phyloP scores from a whole-genome alignment of 2,329 filamentous ascomycete species.

The Whalleya microplaca region DNA sequence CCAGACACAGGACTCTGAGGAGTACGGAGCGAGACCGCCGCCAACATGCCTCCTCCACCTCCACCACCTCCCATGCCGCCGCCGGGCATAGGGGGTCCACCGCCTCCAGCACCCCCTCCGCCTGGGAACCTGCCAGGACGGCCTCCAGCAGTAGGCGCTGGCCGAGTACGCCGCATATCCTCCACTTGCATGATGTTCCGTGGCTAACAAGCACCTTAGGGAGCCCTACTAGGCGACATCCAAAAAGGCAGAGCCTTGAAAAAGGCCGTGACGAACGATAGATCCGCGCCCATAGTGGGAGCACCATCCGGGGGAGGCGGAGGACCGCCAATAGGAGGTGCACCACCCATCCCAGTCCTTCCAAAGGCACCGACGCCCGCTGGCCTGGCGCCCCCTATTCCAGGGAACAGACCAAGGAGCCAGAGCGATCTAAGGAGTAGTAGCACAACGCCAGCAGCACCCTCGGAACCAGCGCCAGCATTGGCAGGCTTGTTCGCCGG shows the following conservation, averaged over 20 bases:
- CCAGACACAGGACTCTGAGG: neutral
- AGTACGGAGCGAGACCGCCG: constrained; percentile 17
- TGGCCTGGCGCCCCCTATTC: constrained; percentile 72
- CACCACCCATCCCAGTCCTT: constrained; percentile 77
- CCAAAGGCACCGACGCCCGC: constrained; percentile 54
- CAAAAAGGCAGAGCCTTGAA: constrained; percentile 77
- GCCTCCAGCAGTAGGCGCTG: constrained; percentile 57
- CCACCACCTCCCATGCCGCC: constrained; percentile 74
- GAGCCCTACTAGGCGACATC: constrained; percentile 86
- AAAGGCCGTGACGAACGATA: constrained; percentile 89
- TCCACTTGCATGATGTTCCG: neutral
- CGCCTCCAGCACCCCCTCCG: constrained; percentile 69
- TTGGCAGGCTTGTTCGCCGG: constrained; percentile 87
- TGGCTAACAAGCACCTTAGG: constrained; percentile 54
- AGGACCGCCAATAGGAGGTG: constrained; percentile 69
- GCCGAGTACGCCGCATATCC: constrained; percentile 58
- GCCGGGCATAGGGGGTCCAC: constrained; percentile 59
- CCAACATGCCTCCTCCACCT: constrained; percentile 58
- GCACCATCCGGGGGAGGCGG: constrained; percentile 58
- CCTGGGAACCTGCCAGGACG: constrained; percentile 58
- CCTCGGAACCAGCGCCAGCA: constrained; percentile 75
- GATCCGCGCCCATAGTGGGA: constrained; percentile 76
- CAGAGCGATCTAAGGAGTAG: constrained; percentile 75
- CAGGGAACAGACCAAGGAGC: constrained; percentile 74
- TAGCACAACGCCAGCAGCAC: constrained; percentile 44